These are phyloP conservation scores for Porcisia deanei DNA, from an alignment of 208 protist species.

Conservation along the genomic window DNA sequence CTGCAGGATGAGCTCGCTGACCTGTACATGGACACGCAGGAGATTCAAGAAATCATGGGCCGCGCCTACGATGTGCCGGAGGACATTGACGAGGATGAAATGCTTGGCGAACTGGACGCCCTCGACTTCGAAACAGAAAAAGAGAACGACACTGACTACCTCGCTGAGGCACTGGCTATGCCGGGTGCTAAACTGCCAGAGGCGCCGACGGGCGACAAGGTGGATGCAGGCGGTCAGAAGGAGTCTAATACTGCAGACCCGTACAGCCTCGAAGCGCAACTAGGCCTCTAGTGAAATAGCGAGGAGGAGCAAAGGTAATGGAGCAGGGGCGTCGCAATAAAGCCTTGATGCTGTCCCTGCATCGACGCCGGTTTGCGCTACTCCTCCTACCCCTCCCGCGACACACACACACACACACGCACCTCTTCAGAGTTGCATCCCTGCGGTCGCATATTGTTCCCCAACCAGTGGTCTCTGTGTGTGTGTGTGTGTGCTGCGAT, in stretches of 20 bases:
- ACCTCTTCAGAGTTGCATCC: too few species aligned
- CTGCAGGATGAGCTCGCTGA: conserved; percentile 92
- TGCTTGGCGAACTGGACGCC: conserved; percentile 88
- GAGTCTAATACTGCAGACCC: conserved; percentile 64
- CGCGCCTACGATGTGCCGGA: conserved; percentile 90
- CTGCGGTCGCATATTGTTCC: too few species aligned
- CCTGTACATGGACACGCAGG: conserved; percentile 89
- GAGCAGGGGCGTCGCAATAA: neutral
- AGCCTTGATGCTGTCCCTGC: neutral
- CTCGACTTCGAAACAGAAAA: conserved; percentile 87
- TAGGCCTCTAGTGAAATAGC: conserved; percentile 59
- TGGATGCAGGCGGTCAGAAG: conserved; percentile 30
- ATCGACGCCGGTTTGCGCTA: too few species aligned
- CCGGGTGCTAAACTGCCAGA: conserved; percentile 65
- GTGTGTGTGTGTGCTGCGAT: too few species aligned
- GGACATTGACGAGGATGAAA: conserved; percentile 93
- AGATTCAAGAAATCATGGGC: conserved; percentile 94
- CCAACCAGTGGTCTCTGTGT: too few species aligned
- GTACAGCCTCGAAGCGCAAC: conserved; percentile 84
- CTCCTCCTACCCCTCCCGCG: too few species aligned
- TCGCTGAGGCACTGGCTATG: conserved; percentile 79
- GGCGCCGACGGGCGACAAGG: conserved; percentile 35
- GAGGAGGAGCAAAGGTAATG: neutral
- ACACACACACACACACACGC: too few species aligned
- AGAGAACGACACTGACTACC: conserved; percentile 77